These are phyloP conservation scores for Hanseniaspora clermontiae DNA, from an alignment of 805 yeast species.

Conservation along the genomic window DNA sequence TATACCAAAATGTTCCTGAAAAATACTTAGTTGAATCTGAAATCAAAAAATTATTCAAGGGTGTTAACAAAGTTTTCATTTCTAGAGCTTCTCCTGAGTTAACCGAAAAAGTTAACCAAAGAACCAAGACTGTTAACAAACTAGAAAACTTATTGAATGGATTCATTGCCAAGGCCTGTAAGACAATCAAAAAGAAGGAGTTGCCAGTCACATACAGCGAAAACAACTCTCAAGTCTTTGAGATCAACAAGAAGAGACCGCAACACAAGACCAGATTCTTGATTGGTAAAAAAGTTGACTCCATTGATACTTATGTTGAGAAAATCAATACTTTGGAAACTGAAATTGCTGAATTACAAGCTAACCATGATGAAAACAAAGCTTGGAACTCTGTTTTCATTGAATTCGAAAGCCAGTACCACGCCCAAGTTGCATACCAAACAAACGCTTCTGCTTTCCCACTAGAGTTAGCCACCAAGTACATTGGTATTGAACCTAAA, in stretches of 20 bases:
- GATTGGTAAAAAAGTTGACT: constrained; percentile 51
- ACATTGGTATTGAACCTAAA: constrained; percentile 49
- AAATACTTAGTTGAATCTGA: constrained; percentile 59
- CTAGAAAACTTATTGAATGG: constrained; percentile 57
- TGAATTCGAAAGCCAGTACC: constrained; percentile 63
- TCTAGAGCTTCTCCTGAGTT: constrained; percentile 48
- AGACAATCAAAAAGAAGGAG: constrained; percentile 55
- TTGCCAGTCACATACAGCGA: constrained; percentile 19
- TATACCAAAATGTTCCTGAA: constrained; percentile 75
- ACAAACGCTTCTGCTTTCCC: constrained; percentile 53
- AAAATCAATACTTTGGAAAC: constrained; percentile 44
- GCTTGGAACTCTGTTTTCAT: constrained; percentile 75
- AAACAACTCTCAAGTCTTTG: constrained; percentile 25
- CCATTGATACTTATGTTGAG: constrained; percentile 45
- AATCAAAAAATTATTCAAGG: constrained; percentile 62
- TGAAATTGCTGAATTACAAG: constrained; percentile 46
- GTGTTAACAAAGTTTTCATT: constrained; percentile 72
- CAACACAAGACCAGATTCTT: constrained; percentile 32
- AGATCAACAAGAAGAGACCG: constrained; percentile 61
- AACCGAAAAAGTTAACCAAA: constrained; percentile 41
- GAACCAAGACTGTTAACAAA: constrained; percentile 45
- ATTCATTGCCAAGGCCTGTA: constrained; percentile 47
- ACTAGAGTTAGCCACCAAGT: constrained; percentile 45
- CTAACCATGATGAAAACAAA: constrained; percentile 32
- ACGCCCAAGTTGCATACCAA: constrained; percentile 63